phyloP scores from a whole-genome alignment of 768 basidiomycete genomes.

The Pulveroboletus sp. region DNA sequence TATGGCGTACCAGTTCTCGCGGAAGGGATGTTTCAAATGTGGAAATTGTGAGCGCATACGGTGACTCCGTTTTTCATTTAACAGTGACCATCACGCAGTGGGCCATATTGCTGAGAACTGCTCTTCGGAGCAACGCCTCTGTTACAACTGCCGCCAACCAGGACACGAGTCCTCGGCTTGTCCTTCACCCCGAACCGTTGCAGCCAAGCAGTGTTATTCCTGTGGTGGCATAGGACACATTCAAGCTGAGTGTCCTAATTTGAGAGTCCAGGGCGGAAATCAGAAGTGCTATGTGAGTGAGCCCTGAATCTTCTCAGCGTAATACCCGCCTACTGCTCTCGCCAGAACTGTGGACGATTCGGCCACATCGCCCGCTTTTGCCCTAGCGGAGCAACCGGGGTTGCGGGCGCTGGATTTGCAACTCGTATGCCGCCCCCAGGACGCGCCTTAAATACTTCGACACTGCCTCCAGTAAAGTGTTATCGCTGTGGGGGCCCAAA shows the following conservation, averaged over 20 bases:
- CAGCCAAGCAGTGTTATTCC: slow-evolving; percentile 88
- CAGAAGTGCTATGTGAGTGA: slow-evolving; percentile 81
- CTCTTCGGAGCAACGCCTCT: slow-evolving; percentile 81
- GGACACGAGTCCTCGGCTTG: slow-evolving; percentile 90
- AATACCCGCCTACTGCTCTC: slow-evolving; percentile 4
- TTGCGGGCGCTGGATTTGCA: slow-evolving; percentile 45
- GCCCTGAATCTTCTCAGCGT: background rate
- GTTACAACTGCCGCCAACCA: slow-evolving; percentile 94
- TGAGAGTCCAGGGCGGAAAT: slow-evolving; percentile 61
- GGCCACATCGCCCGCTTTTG: slow-evolving; percentile 81
- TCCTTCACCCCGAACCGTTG: slow-evolving; percentile 74
- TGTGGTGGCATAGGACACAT: slow-evolving; percentile 92
- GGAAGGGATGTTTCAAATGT: slow-evolving; percentile 92
- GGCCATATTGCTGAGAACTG: slow-evolving; percentile 94
- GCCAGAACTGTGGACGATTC: slow-evolving; percentile 72
- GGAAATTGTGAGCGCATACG: slow-evolving; percentile 67
- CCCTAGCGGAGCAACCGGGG: slow-evolving; percentile 43
- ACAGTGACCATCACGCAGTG: slow-evolving; percentile 42
- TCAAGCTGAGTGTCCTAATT: slow-evolving; percentile 79
- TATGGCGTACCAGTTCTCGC: slow-evolving; percentile 80
- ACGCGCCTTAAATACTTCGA: slow-evolving; percentile 67
- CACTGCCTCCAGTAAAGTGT: slow-evolving; percentile 80
- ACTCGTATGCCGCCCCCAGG: slow-evolving; percentile 72
- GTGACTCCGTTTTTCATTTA: slow-evolving; percentile 5
- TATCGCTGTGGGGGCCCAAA: slow-evolving; percentile 88